Evolutionary conservation across 1,284 basidiomycete genomes (phyloP).

Genomic region (Kwoniella shivajii): DNA sequence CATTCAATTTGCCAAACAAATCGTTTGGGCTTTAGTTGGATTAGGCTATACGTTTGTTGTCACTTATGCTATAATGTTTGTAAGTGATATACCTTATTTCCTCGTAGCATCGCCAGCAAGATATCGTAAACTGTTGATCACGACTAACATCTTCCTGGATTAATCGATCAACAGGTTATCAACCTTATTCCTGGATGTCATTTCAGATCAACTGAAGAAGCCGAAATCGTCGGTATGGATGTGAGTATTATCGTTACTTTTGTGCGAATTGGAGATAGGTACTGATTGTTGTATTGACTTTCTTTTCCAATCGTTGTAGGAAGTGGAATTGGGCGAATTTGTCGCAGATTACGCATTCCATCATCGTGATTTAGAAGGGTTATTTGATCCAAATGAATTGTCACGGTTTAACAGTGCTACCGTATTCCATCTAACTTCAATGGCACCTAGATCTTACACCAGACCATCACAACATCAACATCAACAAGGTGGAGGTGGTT

Average conservation of each 20-base stretch:
- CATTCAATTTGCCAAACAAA: slow-evolving; percentile 78
- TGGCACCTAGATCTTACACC: slow-evolving; percentile 2
- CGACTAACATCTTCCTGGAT: too few relatives aligned
- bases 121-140: background rate
- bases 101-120: background rate
- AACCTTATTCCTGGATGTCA: slow-evolving; percentile 76
- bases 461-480: background rate
- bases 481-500: background rate
- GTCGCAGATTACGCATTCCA: slow-evolving; percentile 55
- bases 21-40: slow-evolving; percentile 76
- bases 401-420: slow-evolving; percentile 15
- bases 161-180: slow-evolving; percentile 61
- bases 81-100: slow-evolving; percentile 26
- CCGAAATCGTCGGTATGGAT: slow-evolving; percentile 85
- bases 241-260: slow-evolving; percentile 54
- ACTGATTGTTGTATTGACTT: background rate
- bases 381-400: slow-evolving; percentile 26
- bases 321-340: slow-evolving; percentile 54
- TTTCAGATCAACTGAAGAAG: slow-evolving; percentile 72
- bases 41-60: slow-evolving; percentile 61
- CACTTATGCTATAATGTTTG: slow-evolving; percentile 58
- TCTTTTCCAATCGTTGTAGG: slow-evolving; percentile 17
- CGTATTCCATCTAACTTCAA: slow-evolving; percentile 10
- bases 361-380: slow-evolving; percentile 51
- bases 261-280: background rate